A percentile compares a stretch with the other conserved stretches of the same genome.
Evolutionary conservation across 2,329 filamentous ascomycete species (phyloP).

Genomic region (Diplodia scrobiculata): DNA sequence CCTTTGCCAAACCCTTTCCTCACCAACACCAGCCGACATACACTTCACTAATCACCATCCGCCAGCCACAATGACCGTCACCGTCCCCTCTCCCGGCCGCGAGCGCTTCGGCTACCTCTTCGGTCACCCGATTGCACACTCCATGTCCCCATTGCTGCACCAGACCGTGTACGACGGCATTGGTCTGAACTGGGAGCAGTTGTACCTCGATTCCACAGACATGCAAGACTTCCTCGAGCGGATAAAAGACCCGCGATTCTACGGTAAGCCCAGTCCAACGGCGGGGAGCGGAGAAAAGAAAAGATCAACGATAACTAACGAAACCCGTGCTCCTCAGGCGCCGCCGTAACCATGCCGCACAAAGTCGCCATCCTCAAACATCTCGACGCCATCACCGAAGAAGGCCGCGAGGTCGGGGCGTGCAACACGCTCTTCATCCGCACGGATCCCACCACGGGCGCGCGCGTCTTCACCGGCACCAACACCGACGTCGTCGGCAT

Average conservation of each 20-base stretch:
- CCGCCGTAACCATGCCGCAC: slow-evolving; percentile 80
- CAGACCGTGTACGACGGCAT: slow-evolving; percentile 57
- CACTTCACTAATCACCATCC: not conserved
- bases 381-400: slow-evolving; percentile 71
- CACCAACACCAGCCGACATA: slow-evolving; percentile 21
- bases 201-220: slow-evolving; percentile 52
- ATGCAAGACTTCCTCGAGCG: slow-evolving; percentile 52
- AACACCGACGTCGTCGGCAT: slow-evolving; percentile 83
- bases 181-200: slow-evolving; percentile 56
- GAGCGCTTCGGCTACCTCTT: slow-evolving; percentile 60
- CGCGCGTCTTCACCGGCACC: slow-evolving; percentile 65
- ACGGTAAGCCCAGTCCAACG: slow-evolving; percentile 51
- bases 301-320: too few species aligned
- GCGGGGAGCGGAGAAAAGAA: too few species aligned
- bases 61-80: slow-evolving; percentile 32
- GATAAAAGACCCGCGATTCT: slow-evolving; percentile 61
- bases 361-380: slow-evolving; percentile 75
- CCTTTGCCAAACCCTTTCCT: not conserved
- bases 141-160: slow-evolving; percentile 59
- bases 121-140: slow-evolving; percentile 60
- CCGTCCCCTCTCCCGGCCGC: slow-evolving; percentile 33
- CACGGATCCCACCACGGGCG: slow-evolving; percentile 50
- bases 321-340: slow-evolving; percentile 49
- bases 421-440: slow-evolving; percentile 77
- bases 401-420: slow-evolving; percentile 72